A percentile compares a stretch with the other conserved stretches of the same genome.
Conservation (phyloP, 2,329 filamentous ascomycete genomes). For the Penicillium fuscoglaucum region DNA sequence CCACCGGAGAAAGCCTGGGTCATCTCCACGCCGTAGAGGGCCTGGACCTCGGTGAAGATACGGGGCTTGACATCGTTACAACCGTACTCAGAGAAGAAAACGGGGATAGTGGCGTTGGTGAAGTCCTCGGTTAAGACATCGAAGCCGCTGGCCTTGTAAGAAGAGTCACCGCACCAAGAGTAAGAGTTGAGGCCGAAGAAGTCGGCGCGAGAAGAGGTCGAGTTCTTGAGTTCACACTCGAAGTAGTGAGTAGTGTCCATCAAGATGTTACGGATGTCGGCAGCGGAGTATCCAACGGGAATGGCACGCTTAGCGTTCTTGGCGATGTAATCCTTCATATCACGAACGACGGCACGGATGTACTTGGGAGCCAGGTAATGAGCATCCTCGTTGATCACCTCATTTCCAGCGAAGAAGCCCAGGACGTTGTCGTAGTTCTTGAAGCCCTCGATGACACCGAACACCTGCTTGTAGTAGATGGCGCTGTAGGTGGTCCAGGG, state of each 20-base stretch:
- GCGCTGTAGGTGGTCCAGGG: slow-evolving; percentile 57
- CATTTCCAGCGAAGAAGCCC: slow-evolving; percentile 68
- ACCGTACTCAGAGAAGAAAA: slow-evolving; percentile 69
- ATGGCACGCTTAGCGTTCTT: slow-evolving; percentile 59
- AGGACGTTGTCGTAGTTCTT: slow-evolving; percentile 65
- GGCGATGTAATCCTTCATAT: slow-evolving; percentile 68
- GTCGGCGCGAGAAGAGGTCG: slow-evolving; percentile 57
- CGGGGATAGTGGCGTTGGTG: slow-evolving; percentile 57
- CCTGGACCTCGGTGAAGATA: slow-evolving; percentile 60
- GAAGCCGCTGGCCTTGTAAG: slow-evolving; percentile 57
- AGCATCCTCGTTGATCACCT: slow-evolving; percentile 65
- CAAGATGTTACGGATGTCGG: slow-evolving; percentile 62
- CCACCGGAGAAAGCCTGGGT: slow-evolving; percentile 59
- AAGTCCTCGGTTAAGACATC: slow-evolving; percentile 60
- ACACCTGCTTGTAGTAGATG: slow-evolving; percentile 59
- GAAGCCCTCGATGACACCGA: slow-evolving; percentile 65
- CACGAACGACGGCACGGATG: slow-evolving; percentile 63
- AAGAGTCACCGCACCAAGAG: slow-evolving; percentile 65
- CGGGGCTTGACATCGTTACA: slow-evolving; percentile 62
- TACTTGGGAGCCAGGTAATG: slow-evolving; percentile 57
- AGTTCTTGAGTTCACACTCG: slow-evolving; percentile 54
- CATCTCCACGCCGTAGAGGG: slow-evolving; percentile 63
- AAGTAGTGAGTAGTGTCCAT: slow-evolving; percentile 63
- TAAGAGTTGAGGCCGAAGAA: slow-evolving; percentile 69
- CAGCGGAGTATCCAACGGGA: slow-evolving; percentile 68